Evolutionary conservation across 306 rosid species (phyloP).

Genomic region (Dryas octopetala): DNA sequence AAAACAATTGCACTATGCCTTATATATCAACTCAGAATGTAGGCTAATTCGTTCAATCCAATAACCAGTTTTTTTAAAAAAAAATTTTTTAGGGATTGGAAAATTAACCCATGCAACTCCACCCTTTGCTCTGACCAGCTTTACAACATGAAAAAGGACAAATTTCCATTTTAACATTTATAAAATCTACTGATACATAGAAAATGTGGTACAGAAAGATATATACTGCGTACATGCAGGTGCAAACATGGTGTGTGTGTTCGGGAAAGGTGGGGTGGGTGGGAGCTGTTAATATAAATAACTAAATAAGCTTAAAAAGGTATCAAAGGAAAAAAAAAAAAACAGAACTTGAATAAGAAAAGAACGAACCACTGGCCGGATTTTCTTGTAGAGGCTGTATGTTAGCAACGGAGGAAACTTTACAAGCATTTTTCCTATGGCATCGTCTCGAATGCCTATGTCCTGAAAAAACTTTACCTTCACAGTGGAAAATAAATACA

Average conservation of each 20-base stretch:
- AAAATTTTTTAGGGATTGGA: not conserved
- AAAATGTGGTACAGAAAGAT: not conserved
- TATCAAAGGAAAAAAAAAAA: conserved; percentile 12
- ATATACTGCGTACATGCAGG: not conserved
- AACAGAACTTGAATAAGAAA: conserved; percentile 26
- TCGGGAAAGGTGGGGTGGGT: not conserved
- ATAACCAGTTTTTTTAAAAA: not conserved
- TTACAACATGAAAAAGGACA: not conserved
- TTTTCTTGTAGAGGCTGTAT: conserved; percentile 85
- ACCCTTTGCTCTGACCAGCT: not conserved
- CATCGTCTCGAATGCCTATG: conserved; percentile 72
- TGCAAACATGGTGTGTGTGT: not conserved
- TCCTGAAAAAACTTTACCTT: conserved; percentile 80
- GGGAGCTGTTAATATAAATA: conserved; percentile 14
- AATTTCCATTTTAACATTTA: not conserved
- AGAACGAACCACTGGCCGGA: conserved; percentile 79
- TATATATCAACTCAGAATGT: not conserved
- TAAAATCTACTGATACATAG: not conserved
- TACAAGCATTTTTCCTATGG: conserved; percentile 90
- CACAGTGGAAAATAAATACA: conserved; percentile 22
- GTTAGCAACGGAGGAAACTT: conserved; percentile 83
- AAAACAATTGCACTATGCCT: not conserved
- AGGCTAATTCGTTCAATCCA: not conserved
- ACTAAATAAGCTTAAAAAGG: not conserved
- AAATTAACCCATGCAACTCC: not conserved